Base-by-base conservation (phyloP, 306 rosid genomes). In the Lablab purpureus region DNA sequence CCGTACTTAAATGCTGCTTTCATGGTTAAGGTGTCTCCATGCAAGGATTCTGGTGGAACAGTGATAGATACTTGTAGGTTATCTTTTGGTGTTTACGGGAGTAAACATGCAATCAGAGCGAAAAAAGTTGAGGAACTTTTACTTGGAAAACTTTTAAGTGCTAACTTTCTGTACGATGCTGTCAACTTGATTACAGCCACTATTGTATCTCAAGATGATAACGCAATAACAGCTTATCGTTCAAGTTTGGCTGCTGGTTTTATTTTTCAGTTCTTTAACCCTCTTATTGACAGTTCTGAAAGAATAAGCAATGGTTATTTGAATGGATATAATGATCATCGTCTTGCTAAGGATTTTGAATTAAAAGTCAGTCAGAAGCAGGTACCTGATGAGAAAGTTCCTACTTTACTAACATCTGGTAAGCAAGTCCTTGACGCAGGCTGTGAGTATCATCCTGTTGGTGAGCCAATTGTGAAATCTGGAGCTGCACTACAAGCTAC, bases 401-500 rank as follows among this genome's bases (percentile, higher is more conserved):
- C 77, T 17, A 69, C 80, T 52, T 58, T 91, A 58, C 81, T 90
- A 50, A 88, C 95, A 52, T 87, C 96, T 81, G 91, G 91, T 52
- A 87, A 84, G 73, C 98, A 95, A 86, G 55, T 82, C 22, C 34
- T 95, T 45, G 86, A 83, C 81, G 58, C 82, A 74, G 82, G 87
- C 8, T 67, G 70, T 45, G 87, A 85, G 46, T 85, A 89, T 81
- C 67, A 66, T 87, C 97, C 99, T 4, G 73, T 95, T 78, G 99
- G 99, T 25, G 76, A 85, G 83, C 82, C 98, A 75, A 70, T 87
- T 65, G 27, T n/a, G 23, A 95, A 95, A 87, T 85, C 88, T 10
- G 94, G 93, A 75, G 95, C 98, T 79, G 83, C 88, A 41, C 59
- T 91, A 54, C 98, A 94, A 86, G 97, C 98, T 55, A 92, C 98